phyloP scores from a whole-genome alignment of 331 rosid genomes.

The Quercus phellos region DNA sequence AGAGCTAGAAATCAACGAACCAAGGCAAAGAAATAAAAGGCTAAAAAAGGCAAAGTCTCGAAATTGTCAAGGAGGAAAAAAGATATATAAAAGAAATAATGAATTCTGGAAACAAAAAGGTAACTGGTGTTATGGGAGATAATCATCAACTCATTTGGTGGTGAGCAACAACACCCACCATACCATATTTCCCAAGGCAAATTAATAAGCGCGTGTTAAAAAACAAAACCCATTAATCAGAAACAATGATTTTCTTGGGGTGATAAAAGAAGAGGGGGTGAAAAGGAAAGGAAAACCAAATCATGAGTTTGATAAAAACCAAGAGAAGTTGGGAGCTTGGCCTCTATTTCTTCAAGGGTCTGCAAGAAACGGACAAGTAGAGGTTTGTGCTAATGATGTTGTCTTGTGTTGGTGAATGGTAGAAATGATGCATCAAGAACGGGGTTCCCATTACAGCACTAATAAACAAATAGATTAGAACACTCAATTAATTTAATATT shows the following conservation, averaged over 20 bases:
- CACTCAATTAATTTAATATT: constrained; percentile 12
- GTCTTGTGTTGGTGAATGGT: constrained; percentile 94
- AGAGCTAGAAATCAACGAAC: neutral
- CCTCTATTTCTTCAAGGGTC: constrained; percentile 25
- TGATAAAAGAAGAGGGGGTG: constrained; percentile 27
- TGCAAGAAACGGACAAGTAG: constrained; percentile 63
- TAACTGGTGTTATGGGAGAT: constrained; percentile 62
- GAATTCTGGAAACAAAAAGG: constrained; percentile 42
- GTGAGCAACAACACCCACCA: constrained; percentile 53
- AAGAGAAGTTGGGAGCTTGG: constrained; percentile 31
- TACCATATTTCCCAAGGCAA: constrained; percentile 10
- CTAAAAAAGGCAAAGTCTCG: neutral
- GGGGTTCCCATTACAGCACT: constrained; percentile 51
- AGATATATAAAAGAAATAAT: constrained; percentile 1
- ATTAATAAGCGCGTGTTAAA: constrained; percentile 65
- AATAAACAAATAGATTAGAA: constrained; percentile 13
- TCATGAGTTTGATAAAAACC: constrained; percentile 58
- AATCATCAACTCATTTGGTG: constrained; percentile 79
- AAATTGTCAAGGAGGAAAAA: neutral
- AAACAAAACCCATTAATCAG: constrained; percentile 52
- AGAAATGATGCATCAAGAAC: constrained; percentile 73
- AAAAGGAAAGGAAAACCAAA: constrained; percentile 29
- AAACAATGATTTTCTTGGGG: constrained; percentile 43
- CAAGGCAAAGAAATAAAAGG: neutral
- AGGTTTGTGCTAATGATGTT: constrained; percentile 80